Percentiles rank a stretch among this genome's conserved stretches.
Evolutionary conservation across 108 stramenopile genomes (phyloP).

Genomic region (Skeletonema marinoi): DNA sequence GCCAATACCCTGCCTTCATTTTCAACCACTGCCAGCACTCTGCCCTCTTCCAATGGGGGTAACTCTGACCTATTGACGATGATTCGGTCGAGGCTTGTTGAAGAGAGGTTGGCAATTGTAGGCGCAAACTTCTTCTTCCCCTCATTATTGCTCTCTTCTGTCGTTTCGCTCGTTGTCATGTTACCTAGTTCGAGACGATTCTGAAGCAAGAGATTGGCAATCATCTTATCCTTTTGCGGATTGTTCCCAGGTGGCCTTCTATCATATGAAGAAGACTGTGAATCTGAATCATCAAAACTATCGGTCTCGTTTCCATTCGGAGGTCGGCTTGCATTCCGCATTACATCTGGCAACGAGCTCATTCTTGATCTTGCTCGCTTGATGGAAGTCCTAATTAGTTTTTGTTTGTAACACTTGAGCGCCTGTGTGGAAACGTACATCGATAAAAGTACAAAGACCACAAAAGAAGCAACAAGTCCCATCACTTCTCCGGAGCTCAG

Average conservation of each 20-base stretch:
- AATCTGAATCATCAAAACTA: constrained; percentile 6
- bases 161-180: background rate
- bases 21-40: constrained; percentile 42
- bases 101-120: constrained; percentile 13
- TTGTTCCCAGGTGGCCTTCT: constrained; percentile 22
- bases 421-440: constrained; percentile 36
- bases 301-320: constrained; percentile 1
- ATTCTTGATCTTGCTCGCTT: constrained; percentile 32
- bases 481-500: constrained; percentile 50
- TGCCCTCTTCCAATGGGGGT: constrained; percentile 38
- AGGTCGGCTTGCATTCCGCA: constrained; percentile 27
- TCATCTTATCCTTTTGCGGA: constrained; percentile 84
- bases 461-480: constrained; percentile 47
- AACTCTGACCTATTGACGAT: constrained; percentile 43
- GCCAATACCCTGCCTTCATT: constrained; percentile 2
- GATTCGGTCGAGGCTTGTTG: constrained; percentile 17
- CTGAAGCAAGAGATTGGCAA: constrained; percentile 77
- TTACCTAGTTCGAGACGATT: constrained; percentile 25
- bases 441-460: constrained; percentile 34
- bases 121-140: background rate
- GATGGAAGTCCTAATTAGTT: constrained; percentile 20
- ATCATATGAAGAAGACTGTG: background rate
- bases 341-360: constrained; percentile 21
- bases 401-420: constrained; percentile 30
- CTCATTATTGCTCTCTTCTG: background rate